Evolutionary conservation across 192 early-diverging fungal species (phyloP).

Genomic region (Phlyctochytrium bullatum): DNA sequence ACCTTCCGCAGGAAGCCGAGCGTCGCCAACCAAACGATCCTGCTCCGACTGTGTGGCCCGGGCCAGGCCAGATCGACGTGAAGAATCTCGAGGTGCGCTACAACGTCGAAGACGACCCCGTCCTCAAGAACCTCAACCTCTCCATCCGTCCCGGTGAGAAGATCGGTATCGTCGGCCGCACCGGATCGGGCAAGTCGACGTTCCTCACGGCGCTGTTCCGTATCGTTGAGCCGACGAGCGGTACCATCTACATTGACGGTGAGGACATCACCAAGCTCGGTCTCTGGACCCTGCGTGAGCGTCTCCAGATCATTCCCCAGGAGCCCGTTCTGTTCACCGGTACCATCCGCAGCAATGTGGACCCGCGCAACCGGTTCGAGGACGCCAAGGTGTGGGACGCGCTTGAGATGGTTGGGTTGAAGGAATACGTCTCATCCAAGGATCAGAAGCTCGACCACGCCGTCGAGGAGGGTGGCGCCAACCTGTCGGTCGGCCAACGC

Average conservation of each 20-base stretch:
- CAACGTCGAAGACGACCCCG: conserved; percentile 27
- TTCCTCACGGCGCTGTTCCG: conserved; percentile 32
- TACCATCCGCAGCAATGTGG: conserved; percentile 61
- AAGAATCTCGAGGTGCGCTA: conserved; percentile 21
- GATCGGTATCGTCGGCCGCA: conserved; percentile 43
- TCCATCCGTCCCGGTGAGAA: conserved; percentile 64
- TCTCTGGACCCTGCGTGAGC: conserved; percentile 32
- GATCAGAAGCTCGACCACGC: conserved; percentile 62
- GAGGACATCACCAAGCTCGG: conserved; percentile 40
- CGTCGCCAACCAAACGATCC: not conserved
- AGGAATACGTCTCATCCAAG: conserved; percentile 51
- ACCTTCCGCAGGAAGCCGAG: conserved; percentile 32
- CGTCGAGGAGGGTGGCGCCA: conserved; percentile 36
- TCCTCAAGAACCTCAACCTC: conserved; percentile 71
- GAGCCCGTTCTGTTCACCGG: conserved; percentile 53
- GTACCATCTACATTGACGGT: conserved; percentile 38
- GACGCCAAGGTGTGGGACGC: conserved; percentile 71
- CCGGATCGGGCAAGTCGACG: conserved; percentile 45
- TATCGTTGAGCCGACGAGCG: conserved; percentile 21
- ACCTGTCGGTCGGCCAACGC: conserved; percentile 11
- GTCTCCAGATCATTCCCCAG: conserved; percentile 55
- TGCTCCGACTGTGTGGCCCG: conserved; percentile 23
- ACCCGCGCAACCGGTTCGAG: conserved; percentile 52
- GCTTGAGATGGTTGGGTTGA: conserved; percentile 59
- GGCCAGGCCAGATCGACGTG: conserved; percentile 10